Base-by-base conservation (phyloP, 108 stramenopile species). In the Mediolabrus comicus region DNA sequence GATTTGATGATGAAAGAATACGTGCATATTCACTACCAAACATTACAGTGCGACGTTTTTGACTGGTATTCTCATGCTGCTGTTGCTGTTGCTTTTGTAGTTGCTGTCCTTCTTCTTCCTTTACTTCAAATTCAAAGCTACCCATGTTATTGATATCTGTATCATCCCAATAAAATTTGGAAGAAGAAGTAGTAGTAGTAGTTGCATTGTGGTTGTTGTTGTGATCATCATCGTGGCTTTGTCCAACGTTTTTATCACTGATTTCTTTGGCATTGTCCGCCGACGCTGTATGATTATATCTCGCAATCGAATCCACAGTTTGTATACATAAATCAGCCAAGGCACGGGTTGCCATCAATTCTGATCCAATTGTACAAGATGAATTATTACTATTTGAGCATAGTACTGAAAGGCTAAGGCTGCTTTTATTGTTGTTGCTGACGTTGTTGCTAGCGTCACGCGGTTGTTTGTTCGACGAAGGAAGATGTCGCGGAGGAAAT, bases 1-100 rank as follows among this genome's bases (percentile, higher is more conserved):
- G 79, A 53, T 74, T 78, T 36, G 88, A 84, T 10, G 77, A 68
- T 10, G 89, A 89, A 24, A 95, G 57, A 39, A 85, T 77, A 0
- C 91, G 83, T 16, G 94, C 94, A 78, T 95, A 95, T 63, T 95
- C 94, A 1, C 89, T 91, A 22, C 89, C 94, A 81, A 91, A 95
- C 88, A 93, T 87, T 72, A 84, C 77, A 2, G 88, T 79, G 25
- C 85, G 62, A 22, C 56, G 82, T 46, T 71, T 81, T 43, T 49
- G 36, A 3, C 11, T 33, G 33, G 36, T 39, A 3, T 31, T 32
- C 64, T 65, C 0, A 29, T 19, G 17, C 31, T 16, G 17, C 25
- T 51, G 26, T 24, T 51, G 13, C 39, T 17, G 25, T 32, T 57
- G 33, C 62, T 19, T 41, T 41, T 16, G n/a, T 41, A 2, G 13